Percentiles rank a stretch among this genome's conserved stretches.
These are phyloP conservation scores for Xylaria sp. DNA, from an alignment of 2,329 filamentous ascomycete genomes.

Conservation along the genomic window DNA sequence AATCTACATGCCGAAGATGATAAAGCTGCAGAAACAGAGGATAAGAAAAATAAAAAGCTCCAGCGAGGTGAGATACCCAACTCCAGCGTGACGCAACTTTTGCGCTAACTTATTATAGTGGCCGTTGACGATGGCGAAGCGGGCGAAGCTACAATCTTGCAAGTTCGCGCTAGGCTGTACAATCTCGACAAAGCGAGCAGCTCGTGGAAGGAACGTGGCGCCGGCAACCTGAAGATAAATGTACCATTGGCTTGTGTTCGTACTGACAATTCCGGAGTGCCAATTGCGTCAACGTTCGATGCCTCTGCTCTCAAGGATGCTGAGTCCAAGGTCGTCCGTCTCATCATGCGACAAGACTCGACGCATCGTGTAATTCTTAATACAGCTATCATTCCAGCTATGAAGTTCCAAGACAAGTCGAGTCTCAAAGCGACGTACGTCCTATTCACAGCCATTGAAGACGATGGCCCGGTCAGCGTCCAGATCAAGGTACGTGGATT, in stretches of 20 bases:
- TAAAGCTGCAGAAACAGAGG: slow-evolving; percentile 45
- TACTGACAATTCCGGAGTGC: slow-evolving; percentile 56
- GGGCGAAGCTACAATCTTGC: slow-evolving; percentile 76
- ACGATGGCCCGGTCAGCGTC: slow-evolving; percentile 60
- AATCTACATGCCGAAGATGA: slow-evolving; percentile 48
- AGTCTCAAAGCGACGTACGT: slow-evolving; percentile 74
- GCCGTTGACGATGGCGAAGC: slow-evolving; percentile 85
- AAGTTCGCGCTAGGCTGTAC: slow-evolving; percentile 84
- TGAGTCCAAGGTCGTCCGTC: slow-evolving; percentile 64
- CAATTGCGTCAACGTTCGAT: slow-evolving; percentile 62
- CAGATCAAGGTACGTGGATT: slow-evolving; percentile 61
- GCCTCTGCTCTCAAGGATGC: slow-evolving; percentile 57
- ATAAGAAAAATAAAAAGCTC: slow-evolving; percentile 69
- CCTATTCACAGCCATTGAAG: slow-evolving; percentile 68
- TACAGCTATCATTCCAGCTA: slow-evolving; percentile 76
- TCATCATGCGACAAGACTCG: slow-evolving; percentile 91
- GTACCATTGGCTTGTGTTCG: slow-evolving; percentile 64
- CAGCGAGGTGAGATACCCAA: slow-evolving; percentile 68
- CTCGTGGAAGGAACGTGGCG: slow-evolving; percentile 89
- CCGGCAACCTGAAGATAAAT: slow-evolving; percentile 85
- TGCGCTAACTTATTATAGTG: slow-evolving; percentile 50
- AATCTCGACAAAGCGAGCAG: slow-evolving; percentile 71
- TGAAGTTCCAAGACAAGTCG: slow-evolving; percentile 80
- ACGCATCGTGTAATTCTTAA: slow-evolving; percentile 88
- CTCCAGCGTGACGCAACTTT: slow-evolving; percentile 30